Conservation (phyloP, 805 yeast species). For the Myxozyma nipponensis region DNA sequence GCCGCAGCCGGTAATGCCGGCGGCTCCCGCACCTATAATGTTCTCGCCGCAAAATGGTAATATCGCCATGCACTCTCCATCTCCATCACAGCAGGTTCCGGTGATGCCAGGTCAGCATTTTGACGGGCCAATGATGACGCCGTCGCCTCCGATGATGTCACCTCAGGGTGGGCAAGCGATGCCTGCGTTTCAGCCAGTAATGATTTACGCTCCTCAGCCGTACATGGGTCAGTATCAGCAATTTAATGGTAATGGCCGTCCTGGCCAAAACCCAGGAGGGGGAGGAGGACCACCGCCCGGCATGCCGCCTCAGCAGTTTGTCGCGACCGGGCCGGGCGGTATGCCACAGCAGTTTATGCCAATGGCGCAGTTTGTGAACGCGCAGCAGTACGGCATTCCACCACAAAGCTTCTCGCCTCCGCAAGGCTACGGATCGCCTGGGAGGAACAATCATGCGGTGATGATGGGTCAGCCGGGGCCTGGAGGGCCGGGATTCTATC, state of each 20-base stretch:
- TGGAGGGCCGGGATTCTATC: not conserved
- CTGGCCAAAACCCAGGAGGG: constrained; percentile 21
- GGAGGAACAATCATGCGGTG: constrained; percentile 18
- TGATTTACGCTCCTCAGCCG: constrained; percentile 20
- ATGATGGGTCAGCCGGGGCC: constrained; percentile 19
- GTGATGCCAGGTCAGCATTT: constrained; percentile 8
- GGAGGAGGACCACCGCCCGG: no score
- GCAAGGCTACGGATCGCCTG: constrained; percentile 25
- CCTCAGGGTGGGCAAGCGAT: constrained; percentile 12
- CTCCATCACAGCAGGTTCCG: constrained; percentile 19
- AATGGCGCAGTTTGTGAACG: constrained; percentile 1
- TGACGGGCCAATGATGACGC: constrained; percentile 18
- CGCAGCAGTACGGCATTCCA: constrained; percentile 12
- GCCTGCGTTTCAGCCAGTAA: constrained; percentile 10
- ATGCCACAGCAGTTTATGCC: constrained; percentile 20
- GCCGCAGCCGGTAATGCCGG: constrained; percentile 18
- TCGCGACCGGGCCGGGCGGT: constrained; percentile 1
- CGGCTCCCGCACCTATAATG: not conserved
- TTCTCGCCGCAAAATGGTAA: constrained; percentile 22
- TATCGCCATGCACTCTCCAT: constrained; percentile 9
- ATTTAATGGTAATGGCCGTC: constrained; percentile 9
- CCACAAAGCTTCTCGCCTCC: constrained; percentile 13
- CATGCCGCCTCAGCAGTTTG: no score
- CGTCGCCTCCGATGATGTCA: constrained; percentile 22
- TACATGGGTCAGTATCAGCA: constrained; percentile 8